Base-by-base conservation (phyloP, 257 asterid genomes). In the Mentha longifolia region DNA sequence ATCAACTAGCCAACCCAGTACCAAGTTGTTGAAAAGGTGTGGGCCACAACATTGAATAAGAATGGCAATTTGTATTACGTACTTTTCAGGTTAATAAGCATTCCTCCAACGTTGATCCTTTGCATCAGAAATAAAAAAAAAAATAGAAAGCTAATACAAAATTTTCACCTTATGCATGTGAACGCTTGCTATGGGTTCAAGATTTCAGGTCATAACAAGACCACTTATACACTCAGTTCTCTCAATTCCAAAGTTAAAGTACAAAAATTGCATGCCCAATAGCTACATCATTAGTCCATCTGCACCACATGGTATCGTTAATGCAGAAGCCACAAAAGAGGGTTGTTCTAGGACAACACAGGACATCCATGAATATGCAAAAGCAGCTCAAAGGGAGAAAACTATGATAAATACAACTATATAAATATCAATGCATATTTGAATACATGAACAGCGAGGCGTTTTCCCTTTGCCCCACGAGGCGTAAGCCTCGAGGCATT, bases 11-110 rank as follows among this genome's bases (percentile, higher is more conserved):
- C 14, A 61, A 56, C 50, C 50, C 30, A 58, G 28, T 61, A 20
- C 33, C 46, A 55, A 80, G 8, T 11, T 66, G 56, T 37, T 39
- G 13, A 52, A 60, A 58, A 67, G 6, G n/a, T 61, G 19, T 59
- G 69, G 17, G 61, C 47, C 37, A 33, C 66, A 37, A 55, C 4
- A 62, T 42, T 31, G 46, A 28, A 46, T 10, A 72, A 46, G 33
- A 45, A 58, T 13, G 15, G 64, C 63, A 28, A 57, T 14, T 13
- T 30, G 63, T 54, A 9, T 20, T 12, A 22, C 15, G 20, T 9
- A 19, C 1, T 16, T 16, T 52, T 8, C 31, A 2, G 37, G 37
- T 20, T 4, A 19, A 55, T 7, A 16, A 31, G 13, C 28, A 20
- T 20, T 20, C 10, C 61, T 55, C 61, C 20, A 9, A 55, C 4